Percentiles rank a stretch among this genome's conserved stretches.
phyloP scores from a whole-genome alignment of 768 basidiomycete species.

The Naganishia onofrii region DNA sequence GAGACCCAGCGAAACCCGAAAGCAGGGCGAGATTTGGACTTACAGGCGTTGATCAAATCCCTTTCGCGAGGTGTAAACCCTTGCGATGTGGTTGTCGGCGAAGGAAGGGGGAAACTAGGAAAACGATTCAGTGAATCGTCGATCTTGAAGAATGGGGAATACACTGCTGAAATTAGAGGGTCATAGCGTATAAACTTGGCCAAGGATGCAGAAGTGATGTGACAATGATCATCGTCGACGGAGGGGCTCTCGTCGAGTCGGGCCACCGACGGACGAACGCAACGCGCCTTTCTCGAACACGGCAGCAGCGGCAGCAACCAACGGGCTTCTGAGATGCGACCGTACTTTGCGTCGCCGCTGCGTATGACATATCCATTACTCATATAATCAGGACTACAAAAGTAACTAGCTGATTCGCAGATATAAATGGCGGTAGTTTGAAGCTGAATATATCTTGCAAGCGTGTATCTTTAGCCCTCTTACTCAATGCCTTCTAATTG shows the following conservation, averaged over 20 bases:
- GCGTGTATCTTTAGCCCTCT: no score
- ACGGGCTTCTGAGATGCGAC: background rate
- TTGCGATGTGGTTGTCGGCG: background rate
- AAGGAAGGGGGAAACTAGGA: background rate
- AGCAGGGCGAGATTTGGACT: background rate
- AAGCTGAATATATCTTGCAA: no score
- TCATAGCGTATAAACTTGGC: background rate
- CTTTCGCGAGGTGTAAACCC: background rate
- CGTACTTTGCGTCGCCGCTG: background rate
- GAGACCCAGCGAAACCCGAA: background rate
- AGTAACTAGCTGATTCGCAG: background rate
- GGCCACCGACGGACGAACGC: no score
- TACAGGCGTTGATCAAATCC: slow-evolving; percentile 4
- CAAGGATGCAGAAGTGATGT: background rate
- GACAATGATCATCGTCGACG: background rate
- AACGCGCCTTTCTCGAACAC: slow-evolving; percentile 18
- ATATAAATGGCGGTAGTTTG: no score
- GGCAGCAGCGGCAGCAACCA: background rate
- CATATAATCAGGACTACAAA: no score
- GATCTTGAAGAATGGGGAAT: background rate
- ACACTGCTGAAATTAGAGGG: background rate
- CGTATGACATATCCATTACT: background rate
- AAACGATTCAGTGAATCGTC: slow-evolving; percentile 2
- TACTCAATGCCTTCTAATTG: no score
- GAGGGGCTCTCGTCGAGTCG: background rate